Evolutionary conservation across 768 basidiomycete species (phyloP).

Genomic region (Mrakia gelida): DNA sequence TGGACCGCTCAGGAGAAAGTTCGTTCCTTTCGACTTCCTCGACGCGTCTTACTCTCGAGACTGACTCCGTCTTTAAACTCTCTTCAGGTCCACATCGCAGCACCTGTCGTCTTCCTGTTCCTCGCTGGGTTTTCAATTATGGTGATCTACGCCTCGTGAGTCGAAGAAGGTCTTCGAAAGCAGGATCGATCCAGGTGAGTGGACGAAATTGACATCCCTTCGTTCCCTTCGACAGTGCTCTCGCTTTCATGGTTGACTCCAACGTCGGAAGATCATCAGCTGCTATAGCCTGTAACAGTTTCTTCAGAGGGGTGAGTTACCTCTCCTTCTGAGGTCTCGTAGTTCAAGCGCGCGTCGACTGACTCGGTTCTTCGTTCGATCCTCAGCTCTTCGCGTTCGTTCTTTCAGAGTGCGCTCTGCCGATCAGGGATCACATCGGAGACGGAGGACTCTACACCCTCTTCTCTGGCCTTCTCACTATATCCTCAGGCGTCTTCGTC

Average conservation of each 20-base stretch:
- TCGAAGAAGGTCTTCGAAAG: no score
- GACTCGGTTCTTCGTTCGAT: conserved; percentile 9
- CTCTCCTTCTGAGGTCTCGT: neutral
- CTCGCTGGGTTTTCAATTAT: conserved; percentile 67
- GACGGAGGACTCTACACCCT: conserved; percentile 60
- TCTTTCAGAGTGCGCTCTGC: conserved; percentile 13
- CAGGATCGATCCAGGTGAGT: no score
- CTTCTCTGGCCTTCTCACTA: conserved; percentile 14
- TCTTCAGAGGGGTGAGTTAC: conserved; percentile 58
- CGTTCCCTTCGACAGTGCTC: conserved; percentile 65
- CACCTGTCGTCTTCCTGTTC: conserved; percentile 67
- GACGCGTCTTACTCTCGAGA: no score
- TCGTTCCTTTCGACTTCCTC: neutral
- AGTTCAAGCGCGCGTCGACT: conserved; percentile 4
- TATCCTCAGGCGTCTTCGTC: conserved; percentile 9
- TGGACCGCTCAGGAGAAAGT: conserved; percentile 61
- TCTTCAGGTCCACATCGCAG: conserved; percentile 58
- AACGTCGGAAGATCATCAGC: conserved; percentile 74
- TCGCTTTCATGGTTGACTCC: conserved; percentile 82
- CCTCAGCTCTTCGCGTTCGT: conserved; percentile 7
- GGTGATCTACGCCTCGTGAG: conserved; percentile 38
- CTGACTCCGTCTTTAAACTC: neutral
- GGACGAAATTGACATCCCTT: conserved; percentile 36
- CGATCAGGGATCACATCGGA: conserved; percentile 59
- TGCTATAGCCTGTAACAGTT: conserved; percentile 68